These are phyloP conservation scores for Lagenidium giganteum DNA, from an alignment of 352 stramenopile species.

Conservation along the genomic window DNA sequence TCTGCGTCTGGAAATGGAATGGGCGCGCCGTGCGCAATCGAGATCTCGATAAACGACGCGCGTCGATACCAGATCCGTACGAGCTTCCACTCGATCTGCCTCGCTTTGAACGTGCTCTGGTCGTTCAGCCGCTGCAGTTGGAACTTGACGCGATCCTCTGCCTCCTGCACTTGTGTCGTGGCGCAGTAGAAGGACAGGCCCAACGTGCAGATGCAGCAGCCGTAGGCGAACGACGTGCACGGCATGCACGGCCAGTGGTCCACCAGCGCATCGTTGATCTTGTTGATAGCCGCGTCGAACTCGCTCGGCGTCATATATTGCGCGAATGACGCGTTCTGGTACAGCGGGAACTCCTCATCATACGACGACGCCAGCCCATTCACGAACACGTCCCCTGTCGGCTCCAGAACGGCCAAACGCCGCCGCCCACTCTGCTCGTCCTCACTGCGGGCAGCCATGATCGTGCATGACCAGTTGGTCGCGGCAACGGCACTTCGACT, in stretches of 20 bases:
- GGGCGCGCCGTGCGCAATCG: constrained; percentile 2
- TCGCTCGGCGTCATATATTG: constrained; percentile 55
- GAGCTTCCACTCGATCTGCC: constrained; percentile 59
- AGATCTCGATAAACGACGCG: constrained; percentile 67
- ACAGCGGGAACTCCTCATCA: constrained; percentile 65
- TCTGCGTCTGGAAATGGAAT: too few relatives aligned
- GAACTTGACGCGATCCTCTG: constrained; percentile 51
- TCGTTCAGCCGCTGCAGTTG: constrained; percentile 73
- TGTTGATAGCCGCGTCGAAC: constrained; percentile 51
- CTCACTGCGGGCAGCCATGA: too few relatives aligned
- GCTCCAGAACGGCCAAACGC: constrained; percentile 43
- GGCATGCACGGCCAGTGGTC: constrained; percentile 85
- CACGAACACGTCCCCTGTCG: constrained; percentile 70
- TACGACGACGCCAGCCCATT: constrained; percentile 75
- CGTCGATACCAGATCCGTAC: constrained; percentile 66
- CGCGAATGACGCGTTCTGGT: constrained; percentile 24
- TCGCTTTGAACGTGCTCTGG: constrained; percentile 47
- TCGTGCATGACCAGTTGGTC: too few relatives aligned
- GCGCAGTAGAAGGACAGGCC: constrained; percentile 81
- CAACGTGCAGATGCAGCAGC: constrained; percentile 78
- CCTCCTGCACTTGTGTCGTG: constrained; percentile 63
- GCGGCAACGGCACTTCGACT: too few relatives aligned
- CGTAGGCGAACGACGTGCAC: constrained; percentile 73
- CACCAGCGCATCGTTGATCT: constrained; percentile 77
- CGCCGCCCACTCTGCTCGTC: too few relatives aligned